Evolutionary conservation across 2,329 filamentous ascomycete genomes (phyloP).

Genomic region (Pseudocercospora vitis): DNA sequence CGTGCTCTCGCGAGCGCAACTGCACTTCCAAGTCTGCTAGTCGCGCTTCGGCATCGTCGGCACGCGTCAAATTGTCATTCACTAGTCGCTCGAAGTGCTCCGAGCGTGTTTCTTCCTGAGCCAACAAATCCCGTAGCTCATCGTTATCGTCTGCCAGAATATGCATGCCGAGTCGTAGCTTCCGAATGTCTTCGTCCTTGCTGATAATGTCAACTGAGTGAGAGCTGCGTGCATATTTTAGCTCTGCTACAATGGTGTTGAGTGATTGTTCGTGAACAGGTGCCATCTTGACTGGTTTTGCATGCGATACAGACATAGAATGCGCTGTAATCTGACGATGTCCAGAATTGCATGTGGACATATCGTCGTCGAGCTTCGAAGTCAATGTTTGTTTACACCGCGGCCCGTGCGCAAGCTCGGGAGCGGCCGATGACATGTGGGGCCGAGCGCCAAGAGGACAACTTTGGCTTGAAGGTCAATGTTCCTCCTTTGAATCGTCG

Average conservation of each 20-base stretch:
- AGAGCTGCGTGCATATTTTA: conserved; percentile 65
- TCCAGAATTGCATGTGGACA: background rate
- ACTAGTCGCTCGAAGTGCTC: conserved; percentile 54
- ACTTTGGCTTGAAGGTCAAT: background rate
- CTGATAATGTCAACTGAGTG: conserved; percentile 67
- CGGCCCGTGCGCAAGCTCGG: too few relatives aligned
- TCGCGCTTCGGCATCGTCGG: conserved; percentile 50
- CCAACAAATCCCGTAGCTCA: conserved; percentile 63
- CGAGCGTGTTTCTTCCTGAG: conserved; percentile 60
- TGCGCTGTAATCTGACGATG: conserved; percentile 7
- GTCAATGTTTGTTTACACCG: conserved; percentile 6
- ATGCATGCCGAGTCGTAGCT: conserved; percentile 66
- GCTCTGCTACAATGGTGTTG: conserved; percentile 60
- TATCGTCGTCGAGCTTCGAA: background rate
- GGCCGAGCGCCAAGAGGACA: conserved; percentile 9
- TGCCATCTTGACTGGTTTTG: conserved; percentile 25
- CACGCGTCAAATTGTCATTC: conserved; percentile 49
- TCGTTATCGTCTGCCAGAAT: conserved; percentile 75
- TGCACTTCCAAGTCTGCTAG: conserved; percentile 51
- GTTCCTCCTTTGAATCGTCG: background rate
- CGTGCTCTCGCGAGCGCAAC: conserved; percentile 53
- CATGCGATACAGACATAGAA: conserved; percentile 18
- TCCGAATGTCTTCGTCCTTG: conserved; percentile 73
- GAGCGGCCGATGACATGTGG: too few relatives aligned
- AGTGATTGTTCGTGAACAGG: conserved; percentile 50